These are phyloP conservation scores for Microthlaspi erraticum DNA, from an alignment of 345 rosid species.

Conservation along the genomic window DNA sequence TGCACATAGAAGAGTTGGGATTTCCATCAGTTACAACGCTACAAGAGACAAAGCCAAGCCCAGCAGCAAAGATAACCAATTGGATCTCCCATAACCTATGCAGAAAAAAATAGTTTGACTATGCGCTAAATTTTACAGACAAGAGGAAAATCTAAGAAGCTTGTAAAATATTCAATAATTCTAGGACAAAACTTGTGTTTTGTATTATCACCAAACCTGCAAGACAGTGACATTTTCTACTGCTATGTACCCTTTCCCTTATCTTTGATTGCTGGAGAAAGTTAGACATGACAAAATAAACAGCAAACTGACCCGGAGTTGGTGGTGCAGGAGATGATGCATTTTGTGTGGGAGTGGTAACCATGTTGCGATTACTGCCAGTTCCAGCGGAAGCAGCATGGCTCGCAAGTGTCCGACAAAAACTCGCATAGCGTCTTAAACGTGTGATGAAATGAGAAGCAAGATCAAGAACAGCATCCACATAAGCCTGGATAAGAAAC, in stretches of 20 bases:
- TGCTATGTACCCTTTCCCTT: conserved; percentile 8
- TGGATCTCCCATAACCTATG: conserved; percentile 8
- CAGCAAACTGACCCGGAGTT: conserved; percentile 71
- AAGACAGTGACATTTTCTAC: conserved; percentile 14
- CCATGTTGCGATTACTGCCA: conserved; percentile 84
- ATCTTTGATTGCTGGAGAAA: conserved; percentile 8
- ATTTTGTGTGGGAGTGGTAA: conserved; percentile 87
- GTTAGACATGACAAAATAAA: conserved; percentile 26
- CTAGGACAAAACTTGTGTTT: conserved; percentile 13
- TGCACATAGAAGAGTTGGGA: conserved; percentile 26
- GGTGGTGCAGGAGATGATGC: conserved; percentile 71
- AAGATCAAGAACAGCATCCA: conserved; percentile 97
- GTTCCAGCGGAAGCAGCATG: conserved; percentile 96
- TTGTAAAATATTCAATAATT: conserved; percentile 17
- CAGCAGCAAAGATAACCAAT: conserved; percentile 19
- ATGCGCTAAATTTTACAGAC: conserved; percentile 9
- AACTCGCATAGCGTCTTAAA: conserved; percentile 96
- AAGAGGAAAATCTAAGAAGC: conserved; percentile 13
- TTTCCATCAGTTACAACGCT: conserved; percentile 6
- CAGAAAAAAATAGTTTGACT: not conserved
- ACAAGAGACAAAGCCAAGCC: conserved; percentile 23
- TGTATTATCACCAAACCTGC: conserved; percentile 7
- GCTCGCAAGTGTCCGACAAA: conserved; percentile 96
- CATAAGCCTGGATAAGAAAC: conserved; percentile 77
- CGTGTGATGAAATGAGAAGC: conserved; percentile 99